Conservation (phyloP, 352 stramenopile genomes). For the Heterotrichella gracilis region DNA sequence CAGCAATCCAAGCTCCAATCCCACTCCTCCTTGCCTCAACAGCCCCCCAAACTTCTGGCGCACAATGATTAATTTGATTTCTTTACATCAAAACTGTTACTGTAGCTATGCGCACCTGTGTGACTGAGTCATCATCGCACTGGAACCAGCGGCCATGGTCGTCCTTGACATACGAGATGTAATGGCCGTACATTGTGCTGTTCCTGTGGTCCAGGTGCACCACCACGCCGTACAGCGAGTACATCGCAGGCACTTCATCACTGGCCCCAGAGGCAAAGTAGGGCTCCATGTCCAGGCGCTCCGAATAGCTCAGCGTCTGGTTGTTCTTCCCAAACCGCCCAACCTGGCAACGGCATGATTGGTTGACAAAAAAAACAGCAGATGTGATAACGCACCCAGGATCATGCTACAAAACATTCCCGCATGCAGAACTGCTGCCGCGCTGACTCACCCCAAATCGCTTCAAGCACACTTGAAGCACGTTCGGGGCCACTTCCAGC, state of each 20-base stretch:
- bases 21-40: no score
- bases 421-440: slow-evolving; percentile 14
- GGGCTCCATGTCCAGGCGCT: slow-evolving; percentile 21
- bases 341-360: no score
- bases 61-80: no score
- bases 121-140: no score
- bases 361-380: no score
- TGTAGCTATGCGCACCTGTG: no score
- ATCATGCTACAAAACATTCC: slow-evolving; percentile 19
- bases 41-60: no score
- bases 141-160: no score
- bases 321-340: slow-evolving; percentile 25
- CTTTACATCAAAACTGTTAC: no score
- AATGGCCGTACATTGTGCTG: slow-evolving; percentile 29
- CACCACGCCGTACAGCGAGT: slow-evolving; percentile 28
- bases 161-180: slow-evolving; percentile 24
- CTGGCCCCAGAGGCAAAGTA: background rate
- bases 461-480: slow-evolving; percentile 33
- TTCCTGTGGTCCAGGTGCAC: slow-evolving; percentile 28
- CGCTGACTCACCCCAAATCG: slow-evolving; percentile 28
- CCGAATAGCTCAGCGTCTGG: slow-evolving; percentile 27
- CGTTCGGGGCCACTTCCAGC: slow-evolving; percentile 27
- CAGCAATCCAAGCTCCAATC: no score
- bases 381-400: slow-evolving; percentile 19
- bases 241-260: slow-evolving; percentile 25